These are phyloP conservation scores for Linnemannia elongata DNA, from an alignment of 192 early-diverging fungal genomes.

Conservation along the genomic window DNA sequence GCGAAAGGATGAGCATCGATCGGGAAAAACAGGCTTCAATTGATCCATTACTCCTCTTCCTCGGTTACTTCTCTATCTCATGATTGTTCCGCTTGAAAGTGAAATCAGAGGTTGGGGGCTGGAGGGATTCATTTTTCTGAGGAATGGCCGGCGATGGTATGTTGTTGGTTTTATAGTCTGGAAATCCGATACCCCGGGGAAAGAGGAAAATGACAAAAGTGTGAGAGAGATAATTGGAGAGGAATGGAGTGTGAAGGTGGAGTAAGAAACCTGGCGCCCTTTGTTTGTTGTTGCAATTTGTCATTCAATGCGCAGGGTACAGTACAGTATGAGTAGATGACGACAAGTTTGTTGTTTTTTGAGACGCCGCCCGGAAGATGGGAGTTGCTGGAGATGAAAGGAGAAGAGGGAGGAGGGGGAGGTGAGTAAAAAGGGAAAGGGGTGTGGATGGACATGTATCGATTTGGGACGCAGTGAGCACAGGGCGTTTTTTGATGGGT, in stretches of 20 bases:
- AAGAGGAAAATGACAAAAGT: neutral
- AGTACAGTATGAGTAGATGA: neutral
- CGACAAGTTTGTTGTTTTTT: neutral
- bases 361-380: neutral
- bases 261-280: neutral
- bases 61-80: neutral
- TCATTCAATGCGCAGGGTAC: neutral
- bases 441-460: too few species aligned
- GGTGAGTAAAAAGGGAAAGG: too few species aligned
- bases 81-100: neutral
- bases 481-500: neutral
- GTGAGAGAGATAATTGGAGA: neutral
- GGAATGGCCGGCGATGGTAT: too few species aligned
- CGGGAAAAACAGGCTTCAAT: too few species aligned
- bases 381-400: neutral
- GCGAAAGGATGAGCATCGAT: neutral
- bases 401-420: neutral
- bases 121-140: too few species aligned
- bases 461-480: neutral
- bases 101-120: neutral
- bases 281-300: neutral
- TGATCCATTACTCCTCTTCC: neutral
- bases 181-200: too few species aligned
- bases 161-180: too few species aligned
- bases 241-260: neutral